Evolutionary conservation across 495 filamentous ascomycete species (phyloP).

Genomic region (Penicillium chermesinum): DNA sequence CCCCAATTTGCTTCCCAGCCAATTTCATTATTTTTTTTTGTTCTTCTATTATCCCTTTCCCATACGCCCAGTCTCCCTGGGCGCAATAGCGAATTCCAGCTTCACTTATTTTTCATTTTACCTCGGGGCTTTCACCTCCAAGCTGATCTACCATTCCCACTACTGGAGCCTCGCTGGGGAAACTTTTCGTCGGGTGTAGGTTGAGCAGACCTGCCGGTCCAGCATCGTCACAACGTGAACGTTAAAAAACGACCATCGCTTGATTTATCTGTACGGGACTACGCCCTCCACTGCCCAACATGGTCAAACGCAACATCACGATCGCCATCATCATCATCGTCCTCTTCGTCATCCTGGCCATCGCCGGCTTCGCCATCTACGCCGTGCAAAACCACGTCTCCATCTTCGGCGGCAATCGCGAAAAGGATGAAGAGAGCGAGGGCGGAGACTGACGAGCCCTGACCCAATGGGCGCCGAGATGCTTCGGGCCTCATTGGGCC

Average conservation of each 20-base stretch:
- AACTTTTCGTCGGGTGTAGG: no score
- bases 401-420: conserved; percentile 32
- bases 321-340: conserved; percentile 81
- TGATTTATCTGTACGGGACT: no score
- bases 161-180: no score
- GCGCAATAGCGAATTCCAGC: no score
- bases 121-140: no score
- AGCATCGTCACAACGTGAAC: no score
- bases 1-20: conserved; percentile 9
- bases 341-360: conserved; percentile 66
- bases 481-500: neutral
- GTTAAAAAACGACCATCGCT: no score
- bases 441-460: conserved; percentile 21
- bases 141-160: no score
- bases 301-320: conserved; percentile 60
- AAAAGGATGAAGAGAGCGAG: conserved; percentile 40
- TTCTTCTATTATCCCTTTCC: neutral
- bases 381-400: conserved; percentile 41
- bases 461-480: neutral
- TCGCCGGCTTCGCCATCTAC: conserved; percentile 67
- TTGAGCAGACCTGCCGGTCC: no score
- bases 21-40: conserved; percentile 6
- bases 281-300: neutral
- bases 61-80: neutral
- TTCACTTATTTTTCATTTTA: no score